Base-by-base conservation (phyloP, 1,284 basidiomycete species). In the Ustilago xerochloae region DNA sequence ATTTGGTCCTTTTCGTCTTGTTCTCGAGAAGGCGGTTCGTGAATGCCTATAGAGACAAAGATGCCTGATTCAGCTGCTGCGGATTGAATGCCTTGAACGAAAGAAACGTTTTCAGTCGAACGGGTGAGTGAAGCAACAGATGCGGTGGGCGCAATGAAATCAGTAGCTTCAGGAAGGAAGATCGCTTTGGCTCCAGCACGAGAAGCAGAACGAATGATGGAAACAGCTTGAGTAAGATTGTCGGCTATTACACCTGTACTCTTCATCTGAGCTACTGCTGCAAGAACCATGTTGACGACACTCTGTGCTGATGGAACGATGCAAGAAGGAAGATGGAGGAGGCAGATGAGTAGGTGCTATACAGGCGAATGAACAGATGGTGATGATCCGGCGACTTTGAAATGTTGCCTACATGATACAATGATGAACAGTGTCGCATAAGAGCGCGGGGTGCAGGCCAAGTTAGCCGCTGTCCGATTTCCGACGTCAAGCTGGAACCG, bases 151-250 rank as follows among this genome's bases (percentile, higher is more conserved):
- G 86, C 85, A 62, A 88, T 87, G 50, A 87, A 88, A 72, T 88
- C 87, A 22, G 86, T 82, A 0, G 87, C 81, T 80, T 88, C 87
- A 18, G 87, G 87, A 6, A 88, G 79, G 63, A 86, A 87, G 55
- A 86, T 75, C 13, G 86, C 84, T 56, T 82, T 82, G 3, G 87
- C 86, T 0, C 86, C 86, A 0, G 83, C 84, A 3, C 51, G 47
- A 0, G 84, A 85, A 7, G 63, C 67, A 35, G 47, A 15, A 6
- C 81, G 71, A 35, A 88, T 81, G n/a, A 88, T 46, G 6, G 53
- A 45, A 24, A 71, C 33, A 0, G 73, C 64, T 10, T 54, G 56
- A 0, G 70, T 53, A 15, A 81, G 66, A 45, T 84, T 84, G 26
- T 79, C 79, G 39, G 72, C 69, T 36, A 82, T 78, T 38, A 75